These are phyloP conservation scores for Aspergillus taichungensis DNA, from an alignment of 495 filamentous ascomycete genomes.

Conservation along the genomic window DNA sequence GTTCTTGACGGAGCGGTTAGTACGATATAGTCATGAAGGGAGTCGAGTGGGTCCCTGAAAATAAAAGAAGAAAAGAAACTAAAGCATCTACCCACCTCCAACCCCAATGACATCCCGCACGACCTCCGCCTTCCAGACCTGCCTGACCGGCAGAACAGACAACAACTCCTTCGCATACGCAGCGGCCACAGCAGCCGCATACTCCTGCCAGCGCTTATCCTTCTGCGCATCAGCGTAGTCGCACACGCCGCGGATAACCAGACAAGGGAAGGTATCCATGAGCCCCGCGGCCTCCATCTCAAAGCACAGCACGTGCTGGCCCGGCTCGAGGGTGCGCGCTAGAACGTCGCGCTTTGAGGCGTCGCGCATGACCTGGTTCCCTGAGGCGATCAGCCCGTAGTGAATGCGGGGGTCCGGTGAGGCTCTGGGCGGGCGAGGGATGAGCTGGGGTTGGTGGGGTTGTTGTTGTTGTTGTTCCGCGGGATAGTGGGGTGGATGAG, in stretches of 20 bases:
- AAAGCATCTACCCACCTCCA: too few species aligned
- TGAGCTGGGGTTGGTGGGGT: too few species aligned
- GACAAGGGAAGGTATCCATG: conserved; percentile 9
- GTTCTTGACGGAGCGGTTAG: too few species aligned
- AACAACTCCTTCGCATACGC: conserved; percentile 11
- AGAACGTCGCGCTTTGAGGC: conserved; percentile 7
- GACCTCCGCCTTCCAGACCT: too few species aligned
- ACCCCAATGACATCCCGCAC: too few species aligned
- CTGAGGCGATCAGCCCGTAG: conserved; percentile 8
- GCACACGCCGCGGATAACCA: conserved; percentile 16
- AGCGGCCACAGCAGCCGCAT: conserved; percentile 16
- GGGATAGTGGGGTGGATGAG: too few species aligned
- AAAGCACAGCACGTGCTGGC: conserved; percentile 25
- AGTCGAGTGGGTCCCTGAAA: too few species aligned
- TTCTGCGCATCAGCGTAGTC: conserved; percentile 20
- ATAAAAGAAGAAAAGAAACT: too few species aligned
- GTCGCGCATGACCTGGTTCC: conserved; percentile 9
- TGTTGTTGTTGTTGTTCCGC: too few species aligned
- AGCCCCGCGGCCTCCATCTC: conserved; percentile 37
- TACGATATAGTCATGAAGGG: too few species aligned
- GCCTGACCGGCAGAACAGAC: background rate
- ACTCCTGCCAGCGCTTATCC: conserved; percentile 17
- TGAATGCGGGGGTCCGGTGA: conserved; percentile 8
- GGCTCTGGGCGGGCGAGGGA: too few species aligned
- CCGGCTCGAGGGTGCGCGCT: background rate